These are phyloP conservation scores for Ustilago hordei DNA, from an alignment of 1,284 basidiomycete genomes.

Conservation along the genomic window DNA sequence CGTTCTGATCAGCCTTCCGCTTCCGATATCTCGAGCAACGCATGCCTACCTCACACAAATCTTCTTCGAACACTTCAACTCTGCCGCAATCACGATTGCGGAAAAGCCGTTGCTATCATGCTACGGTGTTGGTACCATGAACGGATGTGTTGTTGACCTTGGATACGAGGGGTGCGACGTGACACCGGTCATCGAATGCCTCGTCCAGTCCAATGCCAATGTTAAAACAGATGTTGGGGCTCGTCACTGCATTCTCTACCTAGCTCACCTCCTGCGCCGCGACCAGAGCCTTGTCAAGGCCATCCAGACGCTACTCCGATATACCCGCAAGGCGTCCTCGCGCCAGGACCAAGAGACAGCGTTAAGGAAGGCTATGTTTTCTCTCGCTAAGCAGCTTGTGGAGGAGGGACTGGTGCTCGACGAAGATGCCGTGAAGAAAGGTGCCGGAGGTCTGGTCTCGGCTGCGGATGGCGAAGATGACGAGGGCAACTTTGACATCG, in stretches of 20 bases:
- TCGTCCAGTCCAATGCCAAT: conserved; percentile 67
- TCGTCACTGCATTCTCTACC: conserved; percentile 63
- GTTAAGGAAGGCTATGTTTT: conserved; percentile 31
- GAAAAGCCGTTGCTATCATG: conserved; percentile 86
- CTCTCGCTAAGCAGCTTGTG: conserved; percentile 57
- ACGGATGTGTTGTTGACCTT: conserved; percentile 86
- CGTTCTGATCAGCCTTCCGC: conserved; percentile 79
- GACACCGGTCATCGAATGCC: conserved; percentile 82
- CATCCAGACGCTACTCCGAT: conserved; percentile 56
- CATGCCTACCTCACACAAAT: conserved; percentile 84
- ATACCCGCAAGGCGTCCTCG: conserved; percentile 39
- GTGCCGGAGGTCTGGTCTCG: conserved; percentile 37
- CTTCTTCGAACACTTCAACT: conserved; percentile 96
- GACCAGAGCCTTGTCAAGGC: conserved; percentile 60
- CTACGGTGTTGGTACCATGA: conserved; percentile 82
- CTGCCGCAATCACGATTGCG: conserved; percentile 84
- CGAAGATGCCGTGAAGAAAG: conserved; percentile 46
- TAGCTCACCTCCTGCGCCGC: conserved; percentile 61
- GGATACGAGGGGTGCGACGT: conserved; percentile 82
- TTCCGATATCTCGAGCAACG: conserved; percentile 79
- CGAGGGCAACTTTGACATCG: conserved; percentile 79
- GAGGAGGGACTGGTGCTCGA: conserved; percentile 54
- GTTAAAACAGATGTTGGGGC: conserved; percentile 57
- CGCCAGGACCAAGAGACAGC: conserved; percentile 31
- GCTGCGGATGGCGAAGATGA: conserved; percentile 75